Conservation (phyloP, 2,329 filamentous ascomycete species). For the Neofusicoccum kwambonambiense region DNA sequence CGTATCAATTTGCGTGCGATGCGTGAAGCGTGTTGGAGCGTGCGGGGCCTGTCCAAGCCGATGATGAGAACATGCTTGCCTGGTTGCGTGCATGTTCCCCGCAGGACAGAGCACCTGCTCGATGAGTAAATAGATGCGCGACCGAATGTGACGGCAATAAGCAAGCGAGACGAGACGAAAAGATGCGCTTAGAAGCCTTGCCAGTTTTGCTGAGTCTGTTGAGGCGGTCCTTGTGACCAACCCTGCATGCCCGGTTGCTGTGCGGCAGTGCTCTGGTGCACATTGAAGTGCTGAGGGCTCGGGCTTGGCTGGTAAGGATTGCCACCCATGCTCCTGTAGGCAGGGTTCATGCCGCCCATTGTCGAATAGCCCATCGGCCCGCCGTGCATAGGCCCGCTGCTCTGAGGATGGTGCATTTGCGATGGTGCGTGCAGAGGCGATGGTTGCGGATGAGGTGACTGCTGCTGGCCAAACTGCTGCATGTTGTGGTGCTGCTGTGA, state of each 20-base stretch:
- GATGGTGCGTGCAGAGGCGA: constrained; percentile 50
- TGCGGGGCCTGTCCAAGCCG: neutral
- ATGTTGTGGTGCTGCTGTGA: constrained; percentile 45
- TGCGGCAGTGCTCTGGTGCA: constrained; percentile 42
- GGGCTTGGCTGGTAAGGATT: constrained; percentile 51
- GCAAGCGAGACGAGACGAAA: neutral
- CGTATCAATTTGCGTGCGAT: constrained; percentile 14
- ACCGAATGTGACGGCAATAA: neutral
- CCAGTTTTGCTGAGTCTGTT: constrained; percentile 43
- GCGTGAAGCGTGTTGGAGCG: constrained; percentile 1
- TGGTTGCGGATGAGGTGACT: constrained; percentile 46
- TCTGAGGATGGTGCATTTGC: constrained; percentile 47
- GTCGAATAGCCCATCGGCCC: constrained; percentile 45
- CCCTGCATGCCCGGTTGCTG: constrained; percentile 54
- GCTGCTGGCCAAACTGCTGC: constrained; percentile 44
- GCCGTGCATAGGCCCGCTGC: constrained; percentile 41
- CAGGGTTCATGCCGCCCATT: constrained; percentile 47
- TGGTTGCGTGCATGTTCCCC: neutral
- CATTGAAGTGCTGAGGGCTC: constrained; percentile 42
- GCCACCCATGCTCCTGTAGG: constrained; percentile 45
- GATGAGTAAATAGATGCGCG: neutral
- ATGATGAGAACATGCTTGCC: neutral
- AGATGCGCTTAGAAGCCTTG: constrained; percentile 28
- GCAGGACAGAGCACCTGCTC: neutral
- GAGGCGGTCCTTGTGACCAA: constrained; percentile 44